Base-by-base conservation (phyloP, 306 rosid species). In the Lagenaria siceraria region DNA sequence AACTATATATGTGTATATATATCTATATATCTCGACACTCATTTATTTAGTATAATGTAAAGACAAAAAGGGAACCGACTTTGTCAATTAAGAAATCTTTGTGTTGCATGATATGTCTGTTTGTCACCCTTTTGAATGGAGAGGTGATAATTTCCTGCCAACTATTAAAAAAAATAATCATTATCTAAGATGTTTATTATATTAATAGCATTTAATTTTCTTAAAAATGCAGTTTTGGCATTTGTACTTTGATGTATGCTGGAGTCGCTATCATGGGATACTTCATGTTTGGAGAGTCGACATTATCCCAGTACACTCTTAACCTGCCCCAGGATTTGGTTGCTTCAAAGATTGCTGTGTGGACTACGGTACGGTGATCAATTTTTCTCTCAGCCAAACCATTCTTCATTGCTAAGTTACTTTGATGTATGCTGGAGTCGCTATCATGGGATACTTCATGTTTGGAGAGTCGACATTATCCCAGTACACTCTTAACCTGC, bases 401-500 rank as follows among this genome's bases (percentile, higher is more conserved):
- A 22, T 69, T 42, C n/a, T 42, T 48, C 24, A 71, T n/a, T 48
- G 40, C 38, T 71, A 17, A n/a, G n/a, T n/a, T 82, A 89, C 97
- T 21, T 3, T 85, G 36, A 54, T 91, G 78, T 96, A 92, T 83
- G 97, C 92, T 40, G 96, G 90, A 15, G 98, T 87, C 75, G 99
- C 98, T 81, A 84, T 88, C 48, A 88, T 90, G 96, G 99, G 99
- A 60, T 96, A 96, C 87, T 87, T 75, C 63, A 96, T 96, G 99
- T 96, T 96, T 80, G 99, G 99, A 81, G 98, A 96, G 35, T 82
- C 88, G 65, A 88, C 78, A 48, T 54, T 58, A 49, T 96, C 99
- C 29, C 99, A 96, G 79, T 96, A 92, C 86, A 96, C 99, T 55
- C 99, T 96, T 72, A 92, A 96, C 88, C 64, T 96, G 88, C 99